Percentiles rank a stretch among this genome's conserved stretches.
Conservation (phyloP, 1,284 basidiomycete genomes). For the Hypsizygus ulmarius region DNA sequence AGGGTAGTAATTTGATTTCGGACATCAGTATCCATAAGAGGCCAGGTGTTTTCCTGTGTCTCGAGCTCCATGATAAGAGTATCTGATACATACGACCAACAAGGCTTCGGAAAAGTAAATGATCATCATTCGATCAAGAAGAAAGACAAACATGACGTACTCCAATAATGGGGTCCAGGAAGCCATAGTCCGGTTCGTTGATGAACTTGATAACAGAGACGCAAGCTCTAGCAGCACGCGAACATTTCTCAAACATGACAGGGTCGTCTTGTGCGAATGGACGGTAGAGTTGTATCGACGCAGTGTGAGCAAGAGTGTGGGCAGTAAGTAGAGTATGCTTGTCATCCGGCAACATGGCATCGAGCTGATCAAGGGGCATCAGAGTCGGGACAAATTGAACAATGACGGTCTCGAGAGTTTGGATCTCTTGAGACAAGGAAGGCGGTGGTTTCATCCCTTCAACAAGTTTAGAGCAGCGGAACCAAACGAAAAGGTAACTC, state of each 20-base stretch:
- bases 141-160: conserved; percentile 39
- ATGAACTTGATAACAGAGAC: conserved; percentile 59
- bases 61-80: conserved; percentile 62
- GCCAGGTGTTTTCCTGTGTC: conserved; percentile 57
- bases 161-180: conserved; percentile 71
- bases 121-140: conserved; percentile 6
- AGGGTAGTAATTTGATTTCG: conserved; percentile 60
- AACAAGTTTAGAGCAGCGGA: conserved; percentile 8
- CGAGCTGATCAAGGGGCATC: conserved; percentile 62
- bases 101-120: conserved; percentile 43
- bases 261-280: conserved; percentile 59
- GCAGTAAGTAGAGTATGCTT: conserved; percentile 56
- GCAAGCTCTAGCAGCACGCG: conserved; percentile 56
- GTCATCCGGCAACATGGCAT: conserved; percentile 53
- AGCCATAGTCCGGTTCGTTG: conserved; percentile 60
- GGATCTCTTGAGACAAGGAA: conserved; percentile 54
- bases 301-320: conserved; percentile 64
- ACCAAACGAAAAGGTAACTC: conserved; percentile 26
- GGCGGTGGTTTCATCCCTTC: conserved; percentile 43
- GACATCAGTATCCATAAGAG: conserved; percentile 49
- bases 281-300: conserved; percentile 66
- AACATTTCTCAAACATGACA: conserved; percentile 61
- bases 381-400: conserved; percentile 59
- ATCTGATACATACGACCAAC: conserved; percentile 67
- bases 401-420: conserved; percentile 59